These are phyloP conservation scores for Triglochin maritima DNA, from an alignment of 106 monocot genomes.

Conservation along the genomic window DNA sequence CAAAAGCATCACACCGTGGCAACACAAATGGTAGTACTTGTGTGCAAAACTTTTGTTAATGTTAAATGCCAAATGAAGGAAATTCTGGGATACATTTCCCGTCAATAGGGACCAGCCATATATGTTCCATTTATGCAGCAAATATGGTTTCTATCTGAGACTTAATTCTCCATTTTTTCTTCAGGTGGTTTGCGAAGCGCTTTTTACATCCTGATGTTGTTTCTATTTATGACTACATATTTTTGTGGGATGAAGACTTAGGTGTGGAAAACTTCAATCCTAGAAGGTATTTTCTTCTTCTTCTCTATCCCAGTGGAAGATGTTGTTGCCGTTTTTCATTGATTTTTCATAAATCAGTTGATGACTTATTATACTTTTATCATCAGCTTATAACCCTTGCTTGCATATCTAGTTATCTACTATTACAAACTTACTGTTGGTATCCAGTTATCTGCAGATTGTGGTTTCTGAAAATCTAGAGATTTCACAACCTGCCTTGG, in stretches of 20 bases:
- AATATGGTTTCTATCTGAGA: background rate
- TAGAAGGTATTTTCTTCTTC: conserved; percentile 39
- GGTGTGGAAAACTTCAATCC: conserved; percentile 86
- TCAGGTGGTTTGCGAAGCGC: conserved; percentile 98
- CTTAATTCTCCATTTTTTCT: conserved; percentile 3
- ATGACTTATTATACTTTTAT: no score
- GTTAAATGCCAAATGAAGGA: no score
- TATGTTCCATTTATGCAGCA: no score
- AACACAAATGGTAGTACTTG: no score
- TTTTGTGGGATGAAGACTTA: conserved; percentile 96
- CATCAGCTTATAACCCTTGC: no score
- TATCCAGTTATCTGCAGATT: conserved; percentile 61
- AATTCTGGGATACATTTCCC: no score
- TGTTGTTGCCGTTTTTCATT: background rate
- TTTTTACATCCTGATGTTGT: conserved; percentile 89
- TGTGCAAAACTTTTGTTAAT: no score
- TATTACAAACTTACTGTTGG: background rate
- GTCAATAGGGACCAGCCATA: no score
- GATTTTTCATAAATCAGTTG: background rate
- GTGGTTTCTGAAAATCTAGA: conserved; percentile 73
- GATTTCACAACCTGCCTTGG: conserved; percentile 86
- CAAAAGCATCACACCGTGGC: no score
- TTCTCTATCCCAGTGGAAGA: background rate
- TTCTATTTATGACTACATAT: conserved; percentile 62
- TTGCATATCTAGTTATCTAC: no score